Base-by-base conservation (phyloP, 2,329 filamentous ascomycete genomes). In the Ophiostoma angusticollis region DNA sequence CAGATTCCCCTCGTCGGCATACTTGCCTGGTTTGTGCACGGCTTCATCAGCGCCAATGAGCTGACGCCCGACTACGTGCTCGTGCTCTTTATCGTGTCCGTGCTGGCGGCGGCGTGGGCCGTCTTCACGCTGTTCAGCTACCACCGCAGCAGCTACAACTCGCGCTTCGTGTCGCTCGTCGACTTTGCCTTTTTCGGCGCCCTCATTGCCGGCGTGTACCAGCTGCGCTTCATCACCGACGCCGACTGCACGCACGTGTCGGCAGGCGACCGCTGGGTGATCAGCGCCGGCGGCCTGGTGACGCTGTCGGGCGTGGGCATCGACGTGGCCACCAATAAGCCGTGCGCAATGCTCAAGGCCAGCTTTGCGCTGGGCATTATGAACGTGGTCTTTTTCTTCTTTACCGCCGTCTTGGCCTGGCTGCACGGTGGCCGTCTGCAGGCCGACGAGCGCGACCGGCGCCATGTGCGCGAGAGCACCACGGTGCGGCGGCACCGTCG, bases 281-380 rank as follows among this genome's bases (percentile, higher is more conserved):
- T 72, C 38, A 66, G 68, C 35, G 65, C 86, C 31, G 80, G 80
- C 11, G 63, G 70, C 11, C 72, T 84, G 45, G 70, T 74, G 22
- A 65, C 60, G 46, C 72, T 72, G 31, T 63, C 60, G 22, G 57
- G 70, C 25, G 66, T 66, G 34, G 61, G 60, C 37, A 68, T 74
- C 42, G 58, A 67, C 30, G 54, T 78, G 29, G 58, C 69, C 38
- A 58, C 78, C 27, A 69, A 84, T 59, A 89, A 89, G 68, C 74
- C 76, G 5, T 96, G 89, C 62, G 74, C 80, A 35, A 91, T 95
- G 84, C 74, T 94, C 54, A 96, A 95, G 72, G 81, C 87, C 1
- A 72, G 68, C 49, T 96, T 85, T 61, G 89, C 85, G 3, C 78
- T 95, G 49, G 85, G 74, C 35, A 95, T 96, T 58, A 93, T 95